A percentile compares a stretch with the other conserved stretches of the same genome.
phyloP scores from a whole-genome alignment of 352 stramenopile species.

The Phytopythium sindhum region DNA sequence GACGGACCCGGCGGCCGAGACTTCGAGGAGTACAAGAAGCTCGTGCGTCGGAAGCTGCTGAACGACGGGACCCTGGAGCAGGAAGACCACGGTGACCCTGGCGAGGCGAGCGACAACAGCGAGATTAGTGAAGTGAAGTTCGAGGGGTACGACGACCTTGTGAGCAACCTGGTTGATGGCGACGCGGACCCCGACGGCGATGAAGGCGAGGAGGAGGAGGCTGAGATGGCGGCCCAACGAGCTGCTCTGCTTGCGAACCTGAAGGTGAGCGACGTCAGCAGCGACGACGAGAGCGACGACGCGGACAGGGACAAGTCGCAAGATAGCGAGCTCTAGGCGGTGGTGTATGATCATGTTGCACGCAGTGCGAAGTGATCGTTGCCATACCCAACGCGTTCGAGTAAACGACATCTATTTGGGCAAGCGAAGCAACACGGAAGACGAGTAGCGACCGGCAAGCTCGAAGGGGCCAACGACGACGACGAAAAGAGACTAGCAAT shows the following conservation, averaged over 20 bases:
- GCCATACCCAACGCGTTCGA: not conserved
- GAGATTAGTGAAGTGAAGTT: conserved; percentile 75
- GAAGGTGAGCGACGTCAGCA: conserved; percentile 44
- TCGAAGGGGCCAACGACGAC: conserved; percentile 8
- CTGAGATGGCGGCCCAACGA: conserved; percentile 14
- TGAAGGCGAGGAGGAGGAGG: conserved; percentile 22
- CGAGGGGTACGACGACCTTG: conserved; percentile 59
- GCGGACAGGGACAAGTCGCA: conserved; percentile 39
- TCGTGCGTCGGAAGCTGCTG: conserved; percentile 38
- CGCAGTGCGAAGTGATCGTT: conserved; percentile 1
- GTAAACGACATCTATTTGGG: conserved; percentile 28
- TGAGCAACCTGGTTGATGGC: conserved; percentile 16
- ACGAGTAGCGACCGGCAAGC: not conserved
- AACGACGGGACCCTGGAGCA: conserved; percentile 22
- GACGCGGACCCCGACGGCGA: conserved; percentile 16
- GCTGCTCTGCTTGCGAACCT: conserved; percentile 24
- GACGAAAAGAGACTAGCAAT: conserved; percentile 11
- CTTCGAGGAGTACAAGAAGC: conserved; percentile 57
- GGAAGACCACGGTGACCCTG: conserved; percentile 15
- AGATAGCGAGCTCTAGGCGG: conserved; percentile 54
- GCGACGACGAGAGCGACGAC: conserved; percentile 25
- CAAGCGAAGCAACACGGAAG: conserved; percentile 8
- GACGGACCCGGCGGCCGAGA: conserved; percentile 53
- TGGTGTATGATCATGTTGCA: not conserved
- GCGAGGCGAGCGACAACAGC: conserved; percentile 49